Evolutionary conservation across 192 early-diverging fungal genomes (phyloP), one percentile per base, ranked within the genome.

Genomic region (Backusella liffmaniae): DNA sequence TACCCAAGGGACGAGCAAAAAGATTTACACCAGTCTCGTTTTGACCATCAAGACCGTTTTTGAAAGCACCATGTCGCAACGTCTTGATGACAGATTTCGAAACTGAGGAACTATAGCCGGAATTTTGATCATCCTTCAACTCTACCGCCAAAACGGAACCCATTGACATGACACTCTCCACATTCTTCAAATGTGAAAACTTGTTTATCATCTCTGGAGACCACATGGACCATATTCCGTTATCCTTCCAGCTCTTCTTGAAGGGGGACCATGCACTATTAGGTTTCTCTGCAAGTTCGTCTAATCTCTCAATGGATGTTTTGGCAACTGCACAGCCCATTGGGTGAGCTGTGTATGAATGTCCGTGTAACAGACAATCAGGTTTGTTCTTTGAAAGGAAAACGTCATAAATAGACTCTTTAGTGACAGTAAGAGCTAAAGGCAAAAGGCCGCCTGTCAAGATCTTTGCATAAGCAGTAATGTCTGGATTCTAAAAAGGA

Each of bases 281-380:
- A 7, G 69, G 75, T 9, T 53, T 36, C 2, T 36, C 29, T 18
- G 85, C 80, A 75, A 89, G 67, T 32, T 80, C 12, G 12, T 84
- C 82, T 42, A 89, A 88, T 59, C 83, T 82, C 35, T 88, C 73
- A 51, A 94, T 78, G 23, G 87, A 81, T 3, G 80, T 83, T 7
- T 84, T 83, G 29, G 92, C 93, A 13, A 94, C 93, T 3, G 83
- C 82, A 75, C 93, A 95, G 12, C 92, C 94, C 74, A 94, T 88
- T 4, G 94, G 93, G 73, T 95, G 91, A 15, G 91, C 94, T 32
- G 94, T 94, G 76, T 93, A 96, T 13, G 89, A 91, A 78, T 95
- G 94, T 1, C 94, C 94, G 73, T 96, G 94, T 12, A 96, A 77
- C 23, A 96, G 77, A 32, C 91, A 90, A 35, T 94, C 91, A 1